Conservation (phyloP, 2,329 filamentous ascomycete genomes). For the Bipolaris oryzae region DNA sequence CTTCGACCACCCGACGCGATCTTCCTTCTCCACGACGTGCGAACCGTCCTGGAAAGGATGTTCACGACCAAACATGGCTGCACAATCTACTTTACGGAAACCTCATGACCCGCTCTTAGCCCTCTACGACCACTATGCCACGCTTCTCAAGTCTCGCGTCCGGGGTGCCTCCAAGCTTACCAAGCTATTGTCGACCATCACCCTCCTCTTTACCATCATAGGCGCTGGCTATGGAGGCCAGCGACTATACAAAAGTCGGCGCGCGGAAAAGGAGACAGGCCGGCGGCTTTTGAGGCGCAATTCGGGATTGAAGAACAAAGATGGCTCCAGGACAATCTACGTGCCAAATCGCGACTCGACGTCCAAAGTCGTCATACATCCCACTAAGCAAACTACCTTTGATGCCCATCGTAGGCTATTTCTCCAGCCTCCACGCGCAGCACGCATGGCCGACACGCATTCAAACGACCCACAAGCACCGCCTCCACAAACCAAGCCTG, state of each 20-base stretch:
- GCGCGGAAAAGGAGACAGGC: conserved; percentile 81
- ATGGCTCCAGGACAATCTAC: conserved; percentile 92
- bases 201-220: conserved; percentile 78
- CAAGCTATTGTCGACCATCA: conserved; percentile 75
- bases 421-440: conserved; percentile 84
- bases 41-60: conserved; percentile 23
- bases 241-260: conserved; percentile 74
- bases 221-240: conserved; percentile 78
- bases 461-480: conserved; percentile 67
- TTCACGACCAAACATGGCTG: conserved; percentile 68
- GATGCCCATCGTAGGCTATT: conserved; percentile 95
- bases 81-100: conserved; percentile 76
- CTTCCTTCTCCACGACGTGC: conserved; percentile 33
- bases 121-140: conserved; percentile 57
- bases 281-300: conserved; percentile 84
- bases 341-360: conserved; percentile 89
- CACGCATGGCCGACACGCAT: conserved; percentile 71
- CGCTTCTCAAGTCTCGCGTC: conserved; percentile 58
- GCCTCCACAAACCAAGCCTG: conserved; percentile 88
- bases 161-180: conserved; percentile 71
- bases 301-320: conserved; percentile 90
- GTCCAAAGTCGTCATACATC: conserved; percentile 87
- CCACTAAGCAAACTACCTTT: conserved; percentile 91
- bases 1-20: conserved; percentile 7
- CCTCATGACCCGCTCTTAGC: conserved; percentile 53